Conservation (phyloP, 495 filamentous ascomycete species). For the Neurospora tetrasperma region DNA sequence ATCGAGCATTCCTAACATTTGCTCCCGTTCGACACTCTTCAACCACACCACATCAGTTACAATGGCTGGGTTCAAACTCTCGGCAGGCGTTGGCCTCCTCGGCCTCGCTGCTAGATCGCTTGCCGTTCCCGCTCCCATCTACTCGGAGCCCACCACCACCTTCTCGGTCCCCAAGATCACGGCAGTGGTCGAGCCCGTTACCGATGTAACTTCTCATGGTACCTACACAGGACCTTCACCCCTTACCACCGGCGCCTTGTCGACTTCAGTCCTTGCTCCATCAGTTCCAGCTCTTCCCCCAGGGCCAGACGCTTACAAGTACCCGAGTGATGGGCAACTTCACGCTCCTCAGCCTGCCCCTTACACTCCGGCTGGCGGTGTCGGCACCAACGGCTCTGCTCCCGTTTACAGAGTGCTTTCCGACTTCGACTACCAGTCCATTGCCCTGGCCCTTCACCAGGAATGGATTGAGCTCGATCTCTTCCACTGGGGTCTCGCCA, state of each 20-base stretch:
- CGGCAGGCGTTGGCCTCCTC: conserved; percentile 13
- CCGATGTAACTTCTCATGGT: conserved; percentile 40
- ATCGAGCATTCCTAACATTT: background rate
- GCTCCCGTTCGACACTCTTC: background rate
- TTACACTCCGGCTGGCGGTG: conserved; percentile 63
- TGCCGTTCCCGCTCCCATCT: conserved; percentile 28
- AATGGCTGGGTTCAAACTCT: conserved; percentile 9
- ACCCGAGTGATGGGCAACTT: conserved; percentile 62
- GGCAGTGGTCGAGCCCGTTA: conserved; percentile 17
- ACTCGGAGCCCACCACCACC: conserved; percentile 28
- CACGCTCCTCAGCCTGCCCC: conserved; percentile 56
- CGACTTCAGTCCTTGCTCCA: conserved; percentile 35
- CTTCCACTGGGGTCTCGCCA: conserved; percentile 68
- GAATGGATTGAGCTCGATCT: conserved; percentile 86
- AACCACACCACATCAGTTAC: background rate
- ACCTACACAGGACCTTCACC: conserved; percentile 50
- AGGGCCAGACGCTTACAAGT: conserved; percentile 44
- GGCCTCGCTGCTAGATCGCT: conserved; percentile 6
- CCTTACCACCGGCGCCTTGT: conserved; percentile 44
- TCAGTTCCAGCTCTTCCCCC: conserved; percentile 40
- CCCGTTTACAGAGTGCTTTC: conserved; percentile 64
- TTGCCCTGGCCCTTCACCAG: conserved; percentile 62
- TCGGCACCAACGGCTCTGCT: conserved; percentile 65
- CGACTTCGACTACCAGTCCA: conserved; percentile 67
- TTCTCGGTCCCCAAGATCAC: conserved; percentile 17